Conservation (phyloP, 2,329 filamentous ascomycete species). For the Talaromyces sp. region DNA sequence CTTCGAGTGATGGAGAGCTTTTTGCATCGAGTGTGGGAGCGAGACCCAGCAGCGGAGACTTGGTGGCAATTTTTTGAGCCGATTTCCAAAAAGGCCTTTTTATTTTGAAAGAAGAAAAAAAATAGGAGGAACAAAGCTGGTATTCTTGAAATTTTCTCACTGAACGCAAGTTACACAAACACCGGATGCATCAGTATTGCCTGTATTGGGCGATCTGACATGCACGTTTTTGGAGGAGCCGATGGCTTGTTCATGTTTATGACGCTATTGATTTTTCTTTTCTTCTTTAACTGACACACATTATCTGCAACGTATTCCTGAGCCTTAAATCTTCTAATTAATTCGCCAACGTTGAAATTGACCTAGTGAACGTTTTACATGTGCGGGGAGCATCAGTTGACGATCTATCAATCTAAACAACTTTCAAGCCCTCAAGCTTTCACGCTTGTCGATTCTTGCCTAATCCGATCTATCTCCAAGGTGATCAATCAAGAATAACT, state of each 20-base stretch:
- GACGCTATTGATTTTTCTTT: not conserved
- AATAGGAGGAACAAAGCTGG: too few species aligned
- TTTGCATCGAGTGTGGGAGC: constrained; percentile 7
- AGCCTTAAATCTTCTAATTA: not conserved
- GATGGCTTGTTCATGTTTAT: not conserved
- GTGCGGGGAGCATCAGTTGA: not conserved
- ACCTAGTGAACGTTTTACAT: not conserved
- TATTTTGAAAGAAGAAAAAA: constrained; percentile 5
- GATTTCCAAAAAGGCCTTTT: constrained; percentile 12
- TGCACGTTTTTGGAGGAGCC: not conserved
- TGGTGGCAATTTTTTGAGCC: constrained; percentile 14
- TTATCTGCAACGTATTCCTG: not conserved
- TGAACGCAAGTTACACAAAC: not conserved
- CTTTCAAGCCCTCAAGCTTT: not conserved
- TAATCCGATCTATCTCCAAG: not conserved
- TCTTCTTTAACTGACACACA: not conserved
- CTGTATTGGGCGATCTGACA: not conserved
- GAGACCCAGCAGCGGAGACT: not conserved
- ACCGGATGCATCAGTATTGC: not conserved
- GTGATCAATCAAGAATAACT: not conserved
- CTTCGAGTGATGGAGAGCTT: constrained; percentile 13
- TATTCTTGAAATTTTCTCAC: not conserved
- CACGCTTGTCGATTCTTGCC: not conserved
- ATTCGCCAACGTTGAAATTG: not conserved
- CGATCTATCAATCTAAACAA: not conserved